phyloP scores from a whole-genome alignment of 345 rosid genomes.

The Acer saccharum region DNA sequence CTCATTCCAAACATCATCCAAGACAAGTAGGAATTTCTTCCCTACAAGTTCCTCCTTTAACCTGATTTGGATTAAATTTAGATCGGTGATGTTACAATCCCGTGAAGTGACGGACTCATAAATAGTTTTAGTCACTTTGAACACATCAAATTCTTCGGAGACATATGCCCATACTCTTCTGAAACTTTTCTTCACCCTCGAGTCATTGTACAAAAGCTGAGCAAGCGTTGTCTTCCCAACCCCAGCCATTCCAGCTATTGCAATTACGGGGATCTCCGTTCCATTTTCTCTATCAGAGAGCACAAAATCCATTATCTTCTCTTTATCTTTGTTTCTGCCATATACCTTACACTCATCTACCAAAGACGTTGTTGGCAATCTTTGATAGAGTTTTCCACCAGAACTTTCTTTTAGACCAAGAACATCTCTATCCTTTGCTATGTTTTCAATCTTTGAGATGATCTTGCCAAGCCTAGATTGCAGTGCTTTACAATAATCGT shows the following conservation, averaged over 20 bases:
- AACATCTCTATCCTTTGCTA: slow-evolving; percentile 11
- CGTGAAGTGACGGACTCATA: slow-evolving; percentile 32
- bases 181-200: slow-evolving; percentile 21
- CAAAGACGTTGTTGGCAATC: slow-evolving; percentile 24
- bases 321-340: slow-evolving; percentile 1
- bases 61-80: slow-evolving; percentile 36
- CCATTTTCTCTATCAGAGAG: neutral
- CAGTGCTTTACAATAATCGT: too few relatives aligned
- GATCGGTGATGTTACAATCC: slow-evolving; percentile 30
- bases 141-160: slow-evolving; percentile 43
- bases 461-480: slow-evolving; percentile 5
- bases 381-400: neutral
- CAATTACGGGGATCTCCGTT: slow-evolving; percentile 2
- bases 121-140: slow-evolving; percentile 37
- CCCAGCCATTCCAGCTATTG: slow-evolving; percentile 38
- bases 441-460: slow-evolving; percentile 4
- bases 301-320: neutral
- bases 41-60: slow-evolving; percentile 30
- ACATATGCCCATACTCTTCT: slow-evolving; percentile 40
- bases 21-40: slow-evolving; percentile 30
- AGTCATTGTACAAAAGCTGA: slow-evolving; percentile 38
- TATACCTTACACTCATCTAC: slow-evolving; percentile 4
- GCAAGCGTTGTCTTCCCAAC: slow-evolving; percentile 49
- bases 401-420: slow-evolving; percentile 19
- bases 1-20: slow-evolving; percentile 48